phyloP scores from a whole-genome alignment of 106 monocot species.

The Acorus calamus region DNA sequence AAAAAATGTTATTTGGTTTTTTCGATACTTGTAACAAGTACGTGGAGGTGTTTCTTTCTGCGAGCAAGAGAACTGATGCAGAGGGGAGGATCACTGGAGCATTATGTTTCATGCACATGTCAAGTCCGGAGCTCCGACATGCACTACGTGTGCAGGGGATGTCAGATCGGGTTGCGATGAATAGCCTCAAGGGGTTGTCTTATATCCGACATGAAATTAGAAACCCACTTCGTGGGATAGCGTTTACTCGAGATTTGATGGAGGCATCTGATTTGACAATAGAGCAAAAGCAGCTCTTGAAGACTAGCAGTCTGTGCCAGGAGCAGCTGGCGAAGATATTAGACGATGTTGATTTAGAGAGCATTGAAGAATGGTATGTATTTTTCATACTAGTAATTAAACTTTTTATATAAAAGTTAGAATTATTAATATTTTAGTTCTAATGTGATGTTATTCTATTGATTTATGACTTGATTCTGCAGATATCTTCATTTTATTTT shows the following conservation, averaged over 20 bases:
- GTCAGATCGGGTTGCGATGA: constrained; percentile 52
- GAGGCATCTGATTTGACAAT: constrained; percentile 43
- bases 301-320: constrained; percentile 44
- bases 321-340: constrained; percentile 65
- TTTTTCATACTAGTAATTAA: not conserved
- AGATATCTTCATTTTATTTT: no score
- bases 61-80: constrained; percentile 46
- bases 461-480: no score
- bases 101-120: constrained; percentile 72
- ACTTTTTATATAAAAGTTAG: no score
- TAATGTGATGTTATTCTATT: no score
- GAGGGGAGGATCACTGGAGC: constrained; percentile 69
- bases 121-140: constrained; percentile 71
- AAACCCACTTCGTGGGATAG: constrained; percentile 68
- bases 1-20: constrained; percentile 68
- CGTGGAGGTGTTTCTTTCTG: constrained; percentile 60
- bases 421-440: no score
- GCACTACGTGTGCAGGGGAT: constrained; percentile 53
- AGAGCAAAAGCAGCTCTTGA: constrained; percentile 56
- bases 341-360: constrained; percentile 62
- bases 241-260: constrained; percentile 51
- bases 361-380: constrained; percentile 75
- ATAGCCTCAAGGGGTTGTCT: constrained; percentile 49
- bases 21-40: constrained; percentile 46
- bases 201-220: constrained; percentile 58